Base-by-base conservation (phyloP, 1,139 yeast species). In the Yamadazyma triangularis region DNA sequence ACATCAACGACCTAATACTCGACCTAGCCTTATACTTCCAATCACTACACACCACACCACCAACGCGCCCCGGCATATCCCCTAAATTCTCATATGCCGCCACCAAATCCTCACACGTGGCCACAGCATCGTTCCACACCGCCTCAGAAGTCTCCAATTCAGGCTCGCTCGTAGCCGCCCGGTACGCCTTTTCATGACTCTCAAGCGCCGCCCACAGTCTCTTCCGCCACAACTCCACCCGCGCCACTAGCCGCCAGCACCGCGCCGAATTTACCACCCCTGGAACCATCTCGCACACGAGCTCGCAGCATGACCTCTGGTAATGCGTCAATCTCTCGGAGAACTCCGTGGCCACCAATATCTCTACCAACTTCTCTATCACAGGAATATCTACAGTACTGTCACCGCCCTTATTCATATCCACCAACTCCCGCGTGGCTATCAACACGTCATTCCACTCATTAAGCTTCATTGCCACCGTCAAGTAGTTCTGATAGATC, bases 1-100 rank as follows among this genome's bases (percentile, higher is more conserved):
- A 81, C 74, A 84, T 71, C 41, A 88, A 62, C 1, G 87, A 73
- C 45, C 95, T 70, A 11, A 88, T 70, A 0, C 86, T 66, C 8
- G 84, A 73, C 41, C 79, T 71, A 2, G 94, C 80, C 53, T 88
- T 88, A 58, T 82, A 86, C 48, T 76, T 82, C 97, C 97, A 89
- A 51, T 88, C 95, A 46, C 79, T 76, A 53, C 96, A 88, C 4
- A 91, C 95, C 11, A 83, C 50, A 46, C 84, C 88, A 2, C 81
- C 96, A 3, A 87, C 88, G 45, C 84, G 83, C 3, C 97, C 97
- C 13, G 88, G 89, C 45, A 77, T 58, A 34, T 84, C 94, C 9
- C 97, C 97, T 24, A 85, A 69, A 4, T 86, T 81, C 47, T 81
- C 89, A 53, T 89, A 91, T 0, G 96, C 95, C 28, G 93, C 87